phyloP scores from a whole-genome alignment of 2,329 filamentous ascomycete genomes.

The Balansia obtecta region DNA sequence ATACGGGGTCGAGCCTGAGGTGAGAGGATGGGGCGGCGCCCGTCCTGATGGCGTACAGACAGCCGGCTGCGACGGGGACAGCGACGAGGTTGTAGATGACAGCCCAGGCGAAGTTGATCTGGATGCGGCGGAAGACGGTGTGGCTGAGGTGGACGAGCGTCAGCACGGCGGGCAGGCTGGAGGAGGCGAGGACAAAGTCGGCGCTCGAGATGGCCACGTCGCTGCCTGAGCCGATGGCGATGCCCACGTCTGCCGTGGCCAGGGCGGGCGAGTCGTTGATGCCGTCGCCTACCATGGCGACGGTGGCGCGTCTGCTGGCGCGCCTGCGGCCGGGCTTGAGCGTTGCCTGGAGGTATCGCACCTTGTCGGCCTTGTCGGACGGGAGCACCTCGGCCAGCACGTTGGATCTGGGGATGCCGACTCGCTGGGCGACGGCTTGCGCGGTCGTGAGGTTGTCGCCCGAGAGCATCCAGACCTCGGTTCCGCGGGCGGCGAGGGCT shows the following conservation, averaged over 20 bases:
- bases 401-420: conserved; percentile 62
- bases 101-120: conserved; percentile 79
- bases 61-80: conserved; percentile 70
- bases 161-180: conserved; percentile 55
- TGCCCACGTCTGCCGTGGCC: conserved; percentile 67
- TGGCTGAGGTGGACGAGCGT: conserved; percentile 61
- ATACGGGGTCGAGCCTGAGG: conserved; percentile 61
- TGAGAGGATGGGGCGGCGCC: conserved; percentile 37
- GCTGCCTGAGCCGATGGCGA: conserved; percentile 72
- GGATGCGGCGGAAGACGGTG: conserved; percentile 64
- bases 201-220: conserved; percentile 75
- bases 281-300: conserved; percentile 82
- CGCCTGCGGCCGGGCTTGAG: conserved; percentile 12
- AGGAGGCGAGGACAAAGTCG: conserved; percentile 70
- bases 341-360: conserved; percentile 48
- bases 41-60: conserved; percentile 48
- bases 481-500: conserved; percentile 50
- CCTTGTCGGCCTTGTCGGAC: conserved; percentile 65
- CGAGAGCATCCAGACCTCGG: conserved; percentile 82
- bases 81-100: conserved; percentile 69
- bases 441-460: conserved; percentile 86
- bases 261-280: conserved; percentile 83
- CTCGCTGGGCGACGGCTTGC: conserved; percentile 57
- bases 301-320: conserved; percentile 33
- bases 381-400: conserved; percentile 83